phyloP scores from a whole-genome alignment of 768 basidiomycete genomes.

The Leccinum variicolor region DNA sequence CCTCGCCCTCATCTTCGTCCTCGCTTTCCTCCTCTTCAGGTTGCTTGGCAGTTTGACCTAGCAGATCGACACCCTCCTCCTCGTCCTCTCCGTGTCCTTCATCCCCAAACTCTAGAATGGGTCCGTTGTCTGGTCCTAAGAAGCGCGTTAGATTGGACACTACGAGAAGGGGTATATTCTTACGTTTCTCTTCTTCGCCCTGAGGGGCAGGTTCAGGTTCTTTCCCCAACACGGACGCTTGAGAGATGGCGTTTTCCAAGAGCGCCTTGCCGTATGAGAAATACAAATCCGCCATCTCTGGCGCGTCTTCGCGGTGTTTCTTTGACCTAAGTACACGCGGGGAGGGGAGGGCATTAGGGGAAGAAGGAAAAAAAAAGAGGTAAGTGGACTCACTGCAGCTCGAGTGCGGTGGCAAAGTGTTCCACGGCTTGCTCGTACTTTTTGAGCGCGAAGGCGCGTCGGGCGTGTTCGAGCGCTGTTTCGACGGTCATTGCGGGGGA shows the following conservation, averaged over 20 bases:
- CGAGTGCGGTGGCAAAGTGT: slow-evolving; percentile 79
- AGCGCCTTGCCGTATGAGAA: slow-evolving; percentile 91
- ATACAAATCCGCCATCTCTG: slow-evolving; percentile 83
- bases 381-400: slow-evolving; percentile 64
- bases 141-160: background rate
- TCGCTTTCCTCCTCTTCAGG: slow-evolving; percentile 50
- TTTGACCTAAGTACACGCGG: slow-evolving; percentile 50
- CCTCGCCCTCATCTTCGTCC: slow-evolving; percentile 57
- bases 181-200: slow-evolving; percentile 43
- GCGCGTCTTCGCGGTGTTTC: slow-evolving; percentile 74
- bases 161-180: background rate
- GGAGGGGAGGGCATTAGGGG: too few species aligned
- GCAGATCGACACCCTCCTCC: slow-evolving; percentile 59
- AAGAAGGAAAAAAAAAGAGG: background rate
- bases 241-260: slow-evolving; percentile 86
- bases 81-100: slow-evolving; percentile 61
- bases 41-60: slow-evolving; percentile 55
- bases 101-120: slow-evolving; percentile 81
- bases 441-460: slow-evolving; percentile 84
- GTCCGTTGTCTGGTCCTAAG: slow-evolving; percentile 42
- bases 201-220: slow-evolving; percentile 53
- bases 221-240: slow-evolving; percentile 86
- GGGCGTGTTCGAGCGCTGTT: slow-evolving; percentile 68
- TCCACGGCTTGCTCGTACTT: slow-evolving; percentile 87
- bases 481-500: slow-evolving; percentile 40